A percentile compares a stretch with the other conserved stretches of the same genome.
Conservation (phyloP, 2,329 filamentous ascomycete species). For the Thielaviopsis punctulata region DNA sequence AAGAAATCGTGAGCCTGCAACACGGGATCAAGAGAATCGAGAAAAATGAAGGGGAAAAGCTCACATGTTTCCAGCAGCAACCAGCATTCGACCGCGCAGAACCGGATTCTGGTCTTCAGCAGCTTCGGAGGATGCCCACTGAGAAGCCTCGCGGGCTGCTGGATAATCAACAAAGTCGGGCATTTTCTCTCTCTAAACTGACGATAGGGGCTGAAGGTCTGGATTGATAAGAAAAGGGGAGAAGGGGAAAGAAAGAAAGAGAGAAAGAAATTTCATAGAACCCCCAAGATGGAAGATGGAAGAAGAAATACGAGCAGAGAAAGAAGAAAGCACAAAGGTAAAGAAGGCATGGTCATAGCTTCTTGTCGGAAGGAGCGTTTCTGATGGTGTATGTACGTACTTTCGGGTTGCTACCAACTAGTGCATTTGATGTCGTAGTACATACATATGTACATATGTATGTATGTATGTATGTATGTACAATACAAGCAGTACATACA, state of each 20-base stretch:
- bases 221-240: background rate
- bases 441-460: too few relatives aligned
- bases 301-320: background rate
- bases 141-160: slow-evolving; percentile 19
- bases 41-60: slow-evolving; percentile 14
- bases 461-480: too few relatives aligned
- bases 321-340: background rate
- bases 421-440: too few relatives aligned
- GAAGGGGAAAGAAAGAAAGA: background rate
- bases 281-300: too few relatives aligned
- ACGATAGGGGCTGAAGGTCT: background rate
- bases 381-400: too few relatives aligned
- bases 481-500: too few relatives aligned
- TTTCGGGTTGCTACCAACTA: too few relatives aligned
- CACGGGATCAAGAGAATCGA: background rate
- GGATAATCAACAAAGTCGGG: slow-evolving; percentile 28
- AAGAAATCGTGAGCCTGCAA: too few relatives aligned
- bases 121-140: slow-evolving; percentile 20
- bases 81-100: slow-evolving; percentile 47
- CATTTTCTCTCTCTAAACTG: background rate
- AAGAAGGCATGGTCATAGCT: background rate
- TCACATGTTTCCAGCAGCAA: slow-evolving; percentile 44
- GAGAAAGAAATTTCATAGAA: too few relatives aligned
- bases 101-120: slow-evolving; percentile 46
- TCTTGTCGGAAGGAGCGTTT: too few relatives aligned